Conservation (phyloP, 257 asterid species). For the Osmanthus fragrans region DNA sequence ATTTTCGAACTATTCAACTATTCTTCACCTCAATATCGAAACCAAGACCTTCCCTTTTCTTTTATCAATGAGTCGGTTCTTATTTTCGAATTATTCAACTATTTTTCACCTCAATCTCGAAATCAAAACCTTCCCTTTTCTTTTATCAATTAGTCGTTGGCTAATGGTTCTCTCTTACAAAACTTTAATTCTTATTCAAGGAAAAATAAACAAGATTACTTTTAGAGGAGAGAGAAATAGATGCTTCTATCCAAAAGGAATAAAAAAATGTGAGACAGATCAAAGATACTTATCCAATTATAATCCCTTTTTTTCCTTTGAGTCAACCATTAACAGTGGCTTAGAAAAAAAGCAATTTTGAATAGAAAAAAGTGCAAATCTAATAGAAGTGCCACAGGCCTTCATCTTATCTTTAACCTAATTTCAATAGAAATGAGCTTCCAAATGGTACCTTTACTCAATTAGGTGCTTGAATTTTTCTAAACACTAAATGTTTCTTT, state of each 20-base stretch:
- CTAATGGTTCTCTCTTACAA: no score
- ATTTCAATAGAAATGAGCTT: neutral
- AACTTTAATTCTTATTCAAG: no score
- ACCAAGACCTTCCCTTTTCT: no score
- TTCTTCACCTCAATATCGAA: no score
- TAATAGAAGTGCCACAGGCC: neutral
- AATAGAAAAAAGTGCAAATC: neutral
- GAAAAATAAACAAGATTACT: neutral
- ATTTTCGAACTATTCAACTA: no score
- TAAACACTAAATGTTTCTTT: neutral
- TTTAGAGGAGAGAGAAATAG: neutral
- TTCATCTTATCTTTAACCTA: neutral
- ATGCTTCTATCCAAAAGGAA: conserved; percentile 5
- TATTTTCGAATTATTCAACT: no score
- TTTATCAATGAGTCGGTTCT: no score
- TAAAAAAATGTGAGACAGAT: neutral
- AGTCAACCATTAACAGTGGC: conserved; percentile 1
- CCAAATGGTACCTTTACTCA: neutral
- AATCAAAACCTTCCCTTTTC: neutral
- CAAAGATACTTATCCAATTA: neutral
- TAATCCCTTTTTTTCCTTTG: neutral
- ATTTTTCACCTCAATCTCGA: neutral
- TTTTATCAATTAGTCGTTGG: no score
- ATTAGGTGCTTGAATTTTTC: neutral
- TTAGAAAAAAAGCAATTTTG: conserved; percentile 3